Percentiles rank a stretch among this genome's conserved stretches.
These are phyloP conservation scores for Dimargaris xerosporica DNA, from an alignment of 192 early-diverging fungal genomes.

Conservation along the genomic window DNA sequence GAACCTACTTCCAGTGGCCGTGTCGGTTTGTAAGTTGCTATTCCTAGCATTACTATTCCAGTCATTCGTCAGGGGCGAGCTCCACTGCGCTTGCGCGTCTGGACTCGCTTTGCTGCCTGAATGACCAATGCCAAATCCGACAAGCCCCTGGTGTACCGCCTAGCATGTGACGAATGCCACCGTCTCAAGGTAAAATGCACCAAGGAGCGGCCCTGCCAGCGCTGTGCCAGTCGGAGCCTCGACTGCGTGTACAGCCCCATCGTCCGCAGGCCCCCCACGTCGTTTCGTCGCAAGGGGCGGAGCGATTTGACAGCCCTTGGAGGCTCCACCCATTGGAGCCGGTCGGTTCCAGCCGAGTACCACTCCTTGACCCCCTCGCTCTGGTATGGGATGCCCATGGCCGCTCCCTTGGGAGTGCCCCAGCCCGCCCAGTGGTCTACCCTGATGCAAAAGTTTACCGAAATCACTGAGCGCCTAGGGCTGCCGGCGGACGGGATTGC, in stretches of 20 bases:
- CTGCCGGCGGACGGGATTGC: background rate
- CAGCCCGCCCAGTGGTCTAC: background rate
- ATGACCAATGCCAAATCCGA: no score
- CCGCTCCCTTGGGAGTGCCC: background rate
- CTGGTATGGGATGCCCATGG: background rate
- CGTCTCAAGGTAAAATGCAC: conserved; percentile 1
- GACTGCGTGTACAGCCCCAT: background rate
- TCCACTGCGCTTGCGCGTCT: no score
- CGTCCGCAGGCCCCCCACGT: background rate
- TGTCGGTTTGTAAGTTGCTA: no score
- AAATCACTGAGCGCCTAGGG: background rate
- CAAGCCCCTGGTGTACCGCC: no score
- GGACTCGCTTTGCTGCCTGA: no score
- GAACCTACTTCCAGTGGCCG: no score
- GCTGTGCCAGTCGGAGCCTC: background rate
- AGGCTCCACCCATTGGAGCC: background rate
- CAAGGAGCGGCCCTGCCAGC: background rate
- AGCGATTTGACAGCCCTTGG: background rate
- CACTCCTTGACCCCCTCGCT: background rate
- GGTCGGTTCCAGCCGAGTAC: background rate
- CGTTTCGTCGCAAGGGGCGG: background rate
- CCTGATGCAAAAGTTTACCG: background rate
- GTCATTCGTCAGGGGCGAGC: no score
- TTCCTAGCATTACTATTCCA: no score
- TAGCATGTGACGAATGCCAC: conserved; percentile 1